Conservation (phyloP, 192 early-diverging fungal genomes). For the Rhizoclosmatium globosum region DNA sequence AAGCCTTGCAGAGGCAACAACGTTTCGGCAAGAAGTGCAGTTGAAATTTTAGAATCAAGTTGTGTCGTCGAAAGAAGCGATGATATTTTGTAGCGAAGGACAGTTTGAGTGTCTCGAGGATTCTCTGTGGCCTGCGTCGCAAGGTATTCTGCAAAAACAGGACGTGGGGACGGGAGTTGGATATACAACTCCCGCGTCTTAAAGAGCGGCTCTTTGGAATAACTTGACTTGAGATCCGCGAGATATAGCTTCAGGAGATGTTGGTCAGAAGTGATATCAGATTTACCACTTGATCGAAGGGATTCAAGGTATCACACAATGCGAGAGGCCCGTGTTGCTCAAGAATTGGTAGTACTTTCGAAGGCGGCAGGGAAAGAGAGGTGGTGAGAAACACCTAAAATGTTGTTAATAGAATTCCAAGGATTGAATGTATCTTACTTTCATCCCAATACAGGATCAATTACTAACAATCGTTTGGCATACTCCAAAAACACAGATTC, state of each 20-base stretch:
- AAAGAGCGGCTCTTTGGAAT: neutral
- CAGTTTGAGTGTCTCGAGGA: too few species aligned
- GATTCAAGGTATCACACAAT: slow-evolving; percentile 38
- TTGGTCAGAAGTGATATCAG: neutral
- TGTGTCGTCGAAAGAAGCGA: neutral
- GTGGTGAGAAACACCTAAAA: slow-evolving; percentile 27
- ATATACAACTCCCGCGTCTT: neutral
- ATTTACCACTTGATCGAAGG: slow-evolving; percentile 15
- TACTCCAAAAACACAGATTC: slow-evolving; percentile 34
- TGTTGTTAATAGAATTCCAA: neutral
- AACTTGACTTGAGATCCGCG: neutral
- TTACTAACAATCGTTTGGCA: slow-evolving; percentile 39
- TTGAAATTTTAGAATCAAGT: neutral
- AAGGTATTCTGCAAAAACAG: neutral
- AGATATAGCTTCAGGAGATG: slow-evolving; percentile 13
- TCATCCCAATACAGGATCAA: slow-evolving; percentile 42
- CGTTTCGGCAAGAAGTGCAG: neutral
- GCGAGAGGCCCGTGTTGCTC: slow-evolving; percentile 17
- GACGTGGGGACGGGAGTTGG: neutral
- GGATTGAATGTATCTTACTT: slow-evolving; percentile 34
- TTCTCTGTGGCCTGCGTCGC: neutral
- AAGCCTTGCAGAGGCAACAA: neutral
- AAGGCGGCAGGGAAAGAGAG: slow-evolving; percentile 22
- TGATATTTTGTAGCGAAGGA: too few species aligned
- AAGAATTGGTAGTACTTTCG: slow-evolving; percentile 15